Evolutionary conservation across 768 basidiomycete species (phyloP), one percentile per base, ranked within the genome.

Genomic region (Calvatia gigantea): DNA sequence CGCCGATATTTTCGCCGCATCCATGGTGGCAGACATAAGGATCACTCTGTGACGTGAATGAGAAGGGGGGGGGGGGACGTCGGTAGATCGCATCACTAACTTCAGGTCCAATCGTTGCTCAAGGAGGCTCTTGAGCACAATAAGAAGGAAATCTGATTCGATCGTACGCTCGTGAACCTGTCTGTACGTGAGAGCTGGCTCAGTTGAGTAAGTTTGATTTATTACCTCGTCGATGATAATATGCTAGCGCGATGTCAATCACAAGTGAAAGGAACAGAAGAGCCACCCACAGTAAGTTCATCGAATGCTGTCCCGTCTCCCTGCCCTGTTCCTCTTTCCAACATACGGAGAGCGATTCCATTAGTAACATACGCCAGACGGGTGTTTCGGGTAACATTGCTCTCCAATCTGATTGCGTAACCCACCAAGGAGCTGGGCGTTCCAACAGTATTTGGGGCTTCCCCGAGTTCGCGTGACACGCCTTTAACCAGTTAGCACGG

Each of bases 151-250:
- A 69, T 98, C 96, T 0, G 93, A 95, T 66, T 99, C 96, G 61
- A 99, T 97, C 6, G 87, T 92, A 19, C 96, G 86, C 73, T 99
- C 96, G 64, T 99, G 96, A 44, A 97, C 92, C 86, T 89, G 60
- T 11, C 41, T 19, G 27, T 33, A n/a, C 31, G 14, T 9, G 7
- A 31, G 12, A 29, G n/a, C 21, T 9, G 27, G 17, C 7, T 7
- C 51, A 9, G 31, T 52, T 43, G 14, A 19, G 25, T 9, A 4
- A 7, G 19, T 12, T 19, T 27, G 17, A 43, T 9, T 21, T 25
- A 12, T 32, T 51, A 90, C 91, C 74, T 99, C 96, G 62, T 99
- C 96, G 39, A 98, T 88, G 57, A 99, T 88, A 66, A 99, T 86
- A 65, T 97, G 94, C 91, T 94, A 50, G 15, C 2, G 56, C 32